phyloP scores from a whole-genome alignment of 73 alveolate genomes.

The Uronychia binucleata region DNA sequence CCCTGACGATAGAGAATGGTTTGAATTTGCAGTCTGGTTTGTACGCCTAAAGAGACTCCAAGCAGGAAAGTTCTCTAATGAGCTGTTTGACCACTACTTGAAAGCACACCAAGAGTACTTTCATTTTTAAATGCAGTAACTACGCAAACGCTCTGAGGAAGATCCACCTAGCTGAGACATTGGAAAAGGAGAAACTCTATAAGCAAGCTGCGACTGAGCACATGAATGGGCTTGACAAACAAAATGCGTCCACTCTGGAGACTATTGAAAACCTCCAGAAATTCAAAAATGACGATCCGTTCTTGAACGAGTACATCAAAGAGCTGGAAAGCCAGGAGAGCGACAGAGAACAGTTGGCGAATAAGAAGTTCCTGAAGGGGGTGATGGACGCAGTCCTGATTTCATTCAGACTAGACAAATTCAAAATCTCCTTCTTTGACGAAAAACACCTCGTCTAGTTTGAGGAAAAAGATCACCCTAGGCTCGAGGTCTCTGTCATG shows the following conservation, averaged over 20 bases:
- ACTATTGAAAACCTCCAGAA: neutral
- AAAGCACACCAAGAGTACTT: too few relatives aligned
- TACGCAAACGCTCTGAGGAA: neutral
- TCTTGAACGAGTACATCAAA: neutral
- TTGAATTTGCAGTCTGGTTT: conserved; percentile 36
- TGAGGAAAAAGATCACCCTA: neutral
- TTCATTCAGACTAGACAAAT: neutral
- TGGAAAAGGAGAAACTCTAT: neutral
- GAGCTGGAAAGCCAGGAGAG: neutral
- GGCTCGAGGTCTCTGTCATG: neutral
- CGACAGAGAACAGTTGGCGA: neutral
- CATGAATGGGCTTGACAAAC: too few relatives aligned
- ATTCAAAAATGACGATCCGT: neutral
- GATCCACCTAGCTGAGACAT: neutral
- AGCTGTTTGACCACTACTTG: neutral
- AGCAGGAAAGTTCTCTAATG: neutral
- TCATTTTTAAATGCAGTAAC: neutral
- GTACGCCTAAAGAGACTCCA: conserved; percentile 24
- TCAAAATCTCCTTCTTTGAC: neutral
- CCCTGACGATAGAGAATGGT: conserved; percentile 33
- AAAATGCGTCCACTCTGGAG: neutral
- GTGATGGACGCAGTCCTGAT: neutral
- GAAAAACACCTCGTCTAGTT: neutral
- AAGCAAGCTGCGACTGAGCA: too few relatives aligned
- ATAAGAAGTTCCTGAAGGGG: neutral